Evolutionary conservation across 345 rosid species (phyloP).

Genomic region (Chamaenerion angustifolium): DNA sequence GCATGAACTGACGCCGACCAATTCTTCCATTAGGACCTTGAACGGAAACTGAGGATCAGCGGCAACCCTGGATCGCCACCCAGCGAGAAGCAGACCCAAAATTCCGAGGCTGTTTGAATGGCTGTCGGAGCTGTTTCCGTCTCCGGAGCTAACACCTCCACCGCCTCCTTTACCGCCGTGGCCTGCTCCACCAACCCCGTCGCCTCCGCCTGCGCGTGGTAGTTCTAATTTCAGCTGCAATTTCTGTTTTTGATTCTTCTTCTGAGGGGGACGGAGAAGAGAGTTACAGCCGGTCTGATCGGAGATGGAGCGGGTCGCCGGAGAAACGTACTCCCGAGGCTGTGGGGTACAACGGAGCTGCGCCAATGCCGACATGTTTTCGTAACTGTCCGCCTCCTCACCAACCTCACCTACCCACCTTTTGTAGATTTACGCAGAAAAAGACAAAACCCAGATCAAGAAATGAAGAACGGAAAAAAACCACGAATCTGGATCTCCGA

Average conservation of each 20-base stretch:
- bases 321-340: constrained; percentile 10
- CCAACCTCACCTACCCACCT: constrained; percentile 9
- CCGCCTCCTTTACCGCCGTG: constrained; percentile 14
- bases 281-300: constrained; percentile 10
- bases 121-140: constrained; percentile 11
- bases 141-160: constrained; percentile 14
- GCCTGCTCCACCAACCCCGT: constrained; percentile 22
- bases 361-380: constrained; percentile 24
- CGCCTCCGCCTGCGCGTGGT: constrained; percentile 26
- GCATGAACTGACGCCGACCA: constrained; percentile 78
- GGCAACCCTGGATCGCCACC: constrained; percentile 85
- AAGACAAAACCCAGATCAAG: constrained; percentile 1
- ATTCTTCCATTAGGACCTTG: constrained; percentile 91
- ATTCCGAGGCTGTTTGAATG: constrained; percentile 28
- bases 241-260: background rate
- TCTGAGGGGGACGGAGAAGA: constrained; percentile 7
- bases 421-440: constrained; percentile 5
- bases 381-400: background rate
- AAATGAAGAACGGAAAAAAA: background rate
- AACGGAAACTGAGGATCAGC: constrained; percentile 95
- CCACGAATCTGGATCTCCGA: constrained; percentile 3
- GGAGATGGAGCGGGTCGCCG: constrained; percentile 12
- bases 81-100: constrained; percentile 48
- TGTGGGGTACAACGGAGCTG: constrained; percentile 22
- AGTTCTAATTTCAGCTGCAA: constrained; percentile 8